A percentile compares a stretch with the other conserved stretches of the same genome.
These are phyloP conservation scores for Paraphaeosphaeria sporulosa DNA, from an alignment of 2,329 filamentous ascomycete species.

Conservation along the genomic window DNA sequence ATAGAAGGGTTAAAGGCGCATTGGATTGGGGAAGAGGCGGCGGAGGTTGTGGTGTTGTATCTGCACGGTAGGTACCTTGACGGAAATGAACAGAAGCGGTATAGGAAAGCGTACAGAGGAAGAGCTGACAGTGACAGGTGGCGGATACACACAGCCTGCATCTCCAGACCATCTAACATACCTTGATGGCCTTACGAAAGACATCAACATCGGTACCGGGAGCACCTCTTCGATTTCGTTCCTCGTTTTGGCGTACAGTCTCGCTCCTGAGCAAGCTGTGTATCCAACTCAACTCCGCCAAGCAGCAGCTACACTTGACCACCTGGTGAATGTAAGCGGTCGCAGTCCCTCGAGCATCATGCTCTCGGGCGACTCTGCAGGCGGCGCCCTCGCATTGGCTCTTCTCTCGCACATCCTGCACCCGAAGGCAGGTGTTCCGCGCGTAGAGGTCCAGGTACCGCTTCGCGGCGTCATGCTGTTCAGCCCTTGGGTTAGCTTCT, in stretches of 20 bases:
- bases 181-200: not conserved
- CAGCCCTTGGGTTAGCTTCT: conserved; percentile 14
- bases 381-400: conserved; percentile 13
- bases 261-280: conserved; percentile 2
- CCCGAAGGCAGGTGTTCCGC: conserved; percentile 7
- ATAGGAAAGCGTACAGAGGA: too few relatives aligned
- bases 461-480: conserved; percentile 4
- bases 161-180: not conserved
- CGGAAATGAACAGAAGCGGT: not conserved
- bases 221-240: not conserved
- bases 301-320: not conserved
- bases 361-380: conserved; percentile 19
- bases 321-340: not conserved
- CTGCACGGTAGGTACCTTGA: not conserved
- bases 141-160: not conserved
- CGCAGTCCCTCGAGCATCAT: conserved; percentile 10
- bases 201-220: not conserved
- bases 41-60: conserved; percentile 1
- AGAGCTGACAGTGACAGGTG: not conserved
- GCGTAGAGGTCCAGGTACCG: not conserved
- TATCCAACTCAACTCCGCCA: conserved; percentile 12
- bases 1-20: not conserved
- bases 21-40: not conserved
- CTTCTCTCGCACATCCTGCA: conserved; percentile 15
- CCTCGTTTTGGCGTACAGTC: conserved; percentile 4